Evolutionary conservation across 2,329 filamentous ascomycete species (phyloP).

Genomic region (Hypoxylon sp.): DNA sequence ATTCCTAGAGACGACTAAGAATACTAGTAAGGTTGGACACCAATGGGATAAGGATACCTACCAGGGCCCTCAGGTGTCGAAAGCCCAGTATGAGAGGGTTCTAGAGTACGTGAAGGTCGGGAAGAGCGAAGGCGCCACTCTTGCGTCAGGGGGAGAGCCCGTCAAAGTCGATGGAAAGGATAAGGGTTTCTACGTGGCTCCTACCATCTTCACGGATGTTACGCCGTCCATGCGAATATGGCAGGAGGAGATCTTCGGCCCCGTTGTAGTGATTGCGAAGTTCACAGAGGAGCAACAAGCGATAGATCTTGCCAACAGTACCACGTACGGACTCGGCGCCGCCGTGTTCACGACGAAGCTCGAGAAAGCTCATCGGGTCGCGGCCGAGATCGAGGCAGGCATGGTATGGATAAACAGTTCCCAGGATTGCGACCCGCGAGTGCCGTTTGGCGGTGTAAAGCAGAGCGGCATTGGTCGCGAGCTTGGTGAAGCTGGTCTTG

Average conservation of each 20-base stretch:
- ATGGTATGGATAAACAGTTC: slow-evolving; percentile 21
- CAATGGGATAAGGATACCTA: slow-evolving; percentile 18
- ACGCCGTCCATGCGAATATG: slow-evolving; percentile 18
- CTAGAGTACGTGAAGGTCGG: slow-evolving; percentile 15
- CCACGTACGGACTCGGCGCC: slow-evolving; percentile 27
- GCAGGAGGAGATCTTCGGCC: slow-evolving; percentile 24
- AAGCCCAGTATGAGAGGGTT: slow-evolving; percentile 20
- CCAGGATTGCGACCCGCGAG: slow-evolving; percentile 4
- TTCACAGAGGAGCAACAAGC: slow-evolving; percentile 20
- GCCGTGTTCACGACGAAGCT: slow-evolving; percentile 8
- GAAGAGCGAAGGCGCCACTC: slow-evolving; percentile 16
- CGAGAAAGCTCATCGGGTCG: slow-evolving; percentile 12
- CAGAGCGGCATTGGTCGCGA: slow-evolving; percentile 17
- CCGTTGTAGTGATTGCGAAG: slow-evolving; percentile 10
- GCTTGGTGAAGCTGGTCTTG: slow-evolving; percentile 19
- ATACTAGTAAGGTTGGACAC: slow-evolving; percentile 10
- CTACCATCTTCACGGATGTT: slow-evolving; percentile 16
- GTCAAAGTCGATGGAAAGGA: not conserved
- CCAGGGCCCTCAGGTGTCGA: slow-evolving; percentile 19
- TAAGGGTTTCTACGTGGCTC: slow-evolving; percentile 14
- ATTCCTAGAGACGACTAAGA: slow-evolving; percentile 9
- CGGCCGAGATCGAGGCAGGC: slow-evolving; percentile 16
- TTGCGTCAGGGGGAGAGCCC: slow-evolving; percentile 7
- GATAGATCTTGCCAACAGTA: slow-evolving; percentile 16
- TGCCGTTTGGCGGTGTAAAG: slow-evolving; percentile 21